These are phyloP conservation scores for Coemansia sp. DNA, from an alignment of 192 early-diverging fungal genomes.

Conservation along the genomic window DNA sequence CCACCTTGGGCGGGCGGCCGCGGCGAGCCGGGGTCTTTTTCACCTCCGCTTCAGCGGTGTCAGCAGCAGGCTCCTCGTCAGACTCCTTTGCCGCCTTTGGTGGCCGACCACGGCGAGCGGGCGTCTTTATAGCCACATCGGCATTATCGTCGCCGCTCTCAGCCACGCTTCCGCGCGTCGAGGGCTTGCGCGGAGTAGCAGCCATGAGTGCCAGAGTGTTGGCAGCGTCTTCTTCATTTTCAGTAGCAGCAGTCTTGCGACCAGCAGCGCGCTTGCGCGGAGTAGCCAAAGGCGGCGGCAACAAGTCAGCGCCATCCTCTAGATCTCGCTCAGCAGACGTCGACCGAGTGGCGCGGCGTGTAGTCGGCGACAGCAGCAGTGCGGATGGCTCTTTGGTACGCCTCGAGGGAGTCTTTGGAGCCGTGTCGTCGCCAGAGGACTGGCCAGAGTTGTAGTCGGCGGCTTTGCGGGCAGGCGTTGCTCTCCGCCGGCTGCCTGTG, in stretches of 20 bases:
- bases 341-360: conserved; percentile 3
- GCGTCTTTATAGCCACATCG: conserved; percentile 7
- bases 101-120: conserved; percentile 9
- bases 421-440: conserved; percentile 19
- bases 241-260: not conserved
- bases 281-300: conserved; percentile 6
- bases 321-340: conserved; percentile 3
- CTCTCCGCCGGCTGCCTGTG: conserved; percentile 16
- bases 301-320: not conserved
- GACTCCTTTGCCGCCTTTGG: conserved; percentile 2
- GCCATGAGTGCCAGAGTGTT: conserved; percentile 3
- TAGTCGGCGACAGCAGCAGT: not conserved
- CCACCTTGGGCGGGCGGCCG: conserved; percentile 2
- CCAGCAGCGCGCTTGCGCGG: conserved; percentile 13
- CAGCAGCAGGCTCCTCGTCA: not conserved
- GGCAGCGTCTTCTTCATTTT: not conserved
- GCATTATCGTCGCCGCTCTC: not conserved
- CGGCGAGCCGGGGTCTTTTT: conserved; percentile 8
- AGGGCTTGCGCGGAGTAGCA: conserved; percentile 23
- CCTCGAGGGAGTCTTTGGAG: conserved; percentile 3
- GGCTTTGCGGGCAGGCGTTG: conserved; percentile 10
- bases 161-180: conserved; percentile 6
- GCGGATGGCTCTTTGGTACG: conserved; percentile 1
- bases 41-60: not conserved
- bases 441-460: not conserved